Evolutionary conservation across 2,329 filamentous ascomycete genomes (phyloP), one percentile per base, ranked within the genome.

Genomic region (Fusarium equiseti): DNA sequence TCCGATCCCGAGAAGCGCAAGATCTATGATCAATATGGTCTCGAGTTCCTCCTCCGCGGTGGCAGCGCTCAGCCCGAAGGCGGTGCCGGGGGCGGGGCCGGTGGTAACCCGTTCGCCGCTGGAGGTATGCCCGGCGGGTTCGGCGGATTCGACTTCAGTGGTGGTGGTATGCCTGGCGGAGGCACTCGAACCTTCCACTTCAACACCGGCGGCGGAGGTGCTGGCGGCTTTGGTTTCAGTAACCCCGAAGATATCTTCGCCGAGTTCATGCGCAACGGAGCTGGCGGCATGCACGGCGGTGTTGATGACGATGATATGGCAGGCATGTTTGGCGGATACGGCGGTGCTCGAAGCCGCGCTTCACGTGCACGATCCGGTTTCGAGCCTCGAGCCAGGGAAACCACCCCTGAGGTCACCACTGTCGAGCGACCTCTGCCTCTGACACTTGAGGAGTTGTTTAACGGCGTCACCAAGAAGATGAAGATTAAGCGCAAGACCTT

Each of bases 401-500:
- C 77, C 8, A 93, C 93, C 6, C 92, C 94, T 0, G 95, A 98
- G 79, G 92, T 97, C 20, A 94, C 94, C 1, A 95, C 97, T 1
- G 91, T 98, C 13, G 95, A 98, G 82, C 91, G 93, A 76, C 90
- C 92, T 48, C 81, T 99, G 68, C 89, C 91, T 5, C 84, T 99
- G 24, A 89, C 92, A 4, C 83, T 99, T 35, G 96, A 99, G 80
- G 96, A 99, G 77, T 83, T 98, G 67, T 98, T 89, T 83, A 90
- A 87, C 27, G 96, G 96, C 43, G 89, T 90, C 38, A 94, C 92
- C 51, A 99, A 99, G 88, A 98, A 97, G 87, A 94, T 99, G 87
- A 97, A 96, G 84, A 97, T 98, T 71, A 98, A 97, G 85, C 89
- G 95, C 77, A 98, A 98, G 89, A 94, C 92, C 20, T 98, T 93